phyloP scores from a whole-genome alignment of 768 basidiomycete genomes.

The Suillus brevipes region DNA sequence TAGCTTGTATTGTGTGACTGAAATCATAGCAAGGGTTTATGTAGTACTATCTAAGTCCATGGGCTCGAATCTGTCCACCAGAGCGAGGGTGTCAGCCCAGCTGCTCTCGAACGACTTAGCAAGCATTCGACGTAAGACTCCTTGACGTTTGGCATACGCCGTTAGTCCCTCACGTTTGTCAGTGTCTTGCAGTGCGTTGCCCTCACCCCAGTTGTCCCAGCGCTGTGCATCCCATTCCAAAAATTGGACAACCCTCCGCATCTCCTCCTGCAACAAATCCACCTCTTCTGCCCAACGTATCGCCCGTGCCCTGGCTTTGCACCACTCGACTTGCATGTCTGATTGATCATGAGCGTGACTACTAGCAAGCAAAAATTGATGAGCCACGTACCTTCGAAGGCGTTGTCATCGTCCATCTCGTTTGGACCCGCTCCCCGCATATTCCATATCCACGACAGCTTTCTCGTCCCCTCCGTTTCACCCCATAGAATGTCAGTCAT shows the following conservation, averaged over 20 bases:
- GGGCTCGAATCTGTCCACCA: background rate
- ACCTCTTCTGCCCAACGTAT: background rate
- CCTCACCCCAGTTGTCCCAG: background rate
- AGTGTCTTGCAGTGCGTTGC: background rate
- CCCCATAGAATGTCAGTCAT: constrained; percentile 6
- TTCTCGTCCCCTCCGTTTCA: constrained; percentile 11
- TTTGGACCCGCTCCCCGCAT: background rate
- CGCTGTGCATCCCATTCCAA: background rate
- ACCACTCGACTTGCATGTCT: background rate
- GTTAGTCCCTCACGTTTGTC: background rate
- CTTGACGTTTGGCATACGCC: background rate
- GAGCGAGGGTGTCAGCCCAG: background rate
- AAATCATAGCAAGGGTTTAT: too few relatives aligned
- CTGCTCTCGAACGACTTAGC: background rate
- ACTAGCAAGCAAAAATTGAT: background rate
- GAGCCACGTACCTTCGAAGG: background rate
- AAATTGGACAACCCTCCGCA: background rate
- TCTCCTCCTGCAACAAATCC: background rate
- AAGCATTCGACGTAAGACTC: background rate
- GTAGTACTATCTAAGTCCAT: background rate
- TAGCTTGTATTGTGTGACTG: too few relatives aligned
- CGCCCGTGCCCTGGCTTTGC: background rate
- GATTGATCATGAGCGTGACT: background rate
- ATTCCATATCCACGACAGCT: constrained; percentile 15
- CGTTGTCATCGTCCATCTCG: background rate